Evolutionary conservation across 2,329 filamentous ascomycete genomes (phyloP), one percentile per base, ranked within the genome.

Genomic region (Fusarium neocosmosporiellum): DNA sequence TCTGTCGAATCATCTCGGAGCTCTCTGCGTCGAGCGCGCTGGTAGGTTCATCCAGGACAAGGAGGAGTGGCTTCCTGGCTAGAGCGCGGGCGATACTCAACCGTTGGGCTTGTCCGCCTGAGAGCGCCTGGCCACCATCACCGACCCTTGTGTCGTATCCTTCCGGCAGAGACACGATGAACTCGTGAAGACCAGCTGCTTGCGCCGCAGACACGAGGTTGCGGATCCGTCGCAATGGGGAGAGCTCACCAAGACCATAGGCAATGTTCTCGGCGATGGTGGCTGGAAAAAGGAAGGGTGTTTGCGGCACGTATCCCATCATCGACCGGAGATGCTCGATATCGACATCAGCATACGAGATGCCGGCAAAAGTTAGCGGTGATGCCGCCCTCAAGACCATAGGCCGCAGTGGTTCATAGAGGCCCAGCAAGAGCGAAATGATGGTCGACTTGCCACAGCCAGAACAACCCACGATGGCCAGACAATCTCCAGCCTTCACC

Each of bases 391-490:
- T 60, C 41, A 66, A 22, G 8, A 63, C 24, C 1, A 67, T 24
- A 2, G 55, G 9, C 54, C 63, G 4, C 39, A 54, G n/a, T 0
- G 87, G 86, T 2, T 81, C 73, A 73, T 96, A 94, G 0, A 98
- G 85, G 1, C 92, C 90, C 5, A 97, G 83, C 0, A 98, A 85
- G 0, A 98, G 83, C 0, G 92, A 89, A 1, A 92, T 88, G 37
- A 98, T 86, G 0, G 96, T 98, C 16, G 93, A 95, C 83, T 99
- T 98, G 1, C 96, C 96, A n/a, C 92, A 94, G 0, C 96, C 96
- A 0, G 95, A 98, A 1, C 89, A 84, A 1, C 96, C 95, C 3
- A 97, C 94, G 22, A 98, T 90, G 3, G 94, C 94, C 0, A 91
- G 91, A 73, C 90, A 93, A 5, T 88, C 90, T 24, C 91, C 90